Evolutionary conservation across 768 basidiomycete genomes (phyloP).

Genomic region (Lepiota brunneoincarnata): DNA sequence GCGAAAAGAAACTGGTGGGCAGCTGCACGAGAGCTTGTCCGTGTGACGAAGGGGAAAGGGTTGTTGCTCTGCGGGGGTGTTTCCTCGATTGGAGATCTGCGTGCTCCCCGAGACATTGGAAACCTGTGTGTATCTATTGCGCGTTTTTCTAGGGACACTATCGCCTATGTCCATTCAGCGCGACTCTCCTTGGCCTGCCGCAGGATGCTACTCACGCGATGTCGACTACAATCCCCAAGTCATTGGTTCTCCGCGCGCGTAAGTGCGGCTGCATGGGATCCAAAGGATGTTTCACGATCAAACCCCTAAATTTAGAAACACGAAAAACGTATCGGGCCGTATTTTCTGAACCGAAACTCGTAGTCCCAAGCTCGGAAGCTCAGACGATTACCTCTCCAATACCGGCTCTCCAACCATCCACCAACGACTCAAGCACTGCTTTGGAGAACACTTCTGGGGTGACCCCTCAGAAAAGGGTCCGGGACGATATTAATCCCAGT

Average conservation of each 20-base stretch:
- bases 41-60: conserved; percentile 80
- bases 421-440: background rate
- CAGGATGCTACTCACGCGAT: conserved; percentile 69
- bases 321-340: conserved; percentile 80
- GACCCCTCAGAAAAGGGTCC: background rate
- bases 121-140: conserved; percentile 57
- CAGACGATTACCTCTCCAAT: background rate
- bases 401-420: background rate
- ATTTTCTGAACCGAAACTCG: conserved; percentile 68
- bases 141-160: background rate
- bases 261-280: conserved; percentile 25
- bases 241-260: conserved; percentile 73
- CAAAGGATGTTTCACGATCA: background rate
- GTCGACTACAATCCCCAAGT: conserved; percentile 58
- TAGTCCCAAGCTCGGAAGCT: conserved; percentile 40
- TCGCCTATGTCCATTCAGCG: conserved; percentile 34
- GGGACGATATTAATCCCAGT: background rate
- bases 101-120: conserved; percentile 69
- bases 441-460: background rate
- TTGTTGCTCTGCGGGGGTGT: conserved; percentile 72
- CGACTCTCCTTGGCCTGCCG: conserved; percentile 62
- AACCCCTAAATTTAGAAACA: conserved; percentile 49
- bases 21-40: conserved; percentile 66
- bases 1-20: conserved; percentile 87
- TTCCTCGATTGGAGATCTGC: conserved; percentile 54